phyloP scores from a whole-genome alignment of 2,329 filamentous ascomycete species.

The Exophiala lecanii-corni region DNA sequence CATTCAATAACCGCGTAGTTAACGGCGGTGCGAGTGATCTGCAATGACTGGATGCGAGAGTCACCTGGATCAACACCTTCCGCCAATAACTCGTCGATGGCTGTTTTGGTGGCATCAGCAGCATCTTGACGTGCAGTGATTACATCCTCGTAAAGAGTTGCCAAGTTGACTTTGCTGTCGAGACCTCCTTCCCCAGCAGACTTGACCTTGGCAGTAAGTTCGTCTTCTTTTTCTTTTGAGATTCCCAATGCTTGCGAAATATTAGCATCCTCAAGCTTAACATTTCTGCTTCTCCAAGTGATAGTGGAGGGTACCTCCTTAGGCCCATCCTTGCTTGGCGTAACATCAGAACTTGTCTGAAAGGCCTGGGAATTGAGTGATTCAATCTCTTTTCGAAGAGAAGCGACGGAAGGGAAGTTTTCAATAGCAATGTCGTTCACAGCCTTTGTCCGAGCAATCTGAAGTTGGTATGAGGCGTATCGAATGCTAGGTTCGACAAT shows the following conservation, averaged over 20 bases:
- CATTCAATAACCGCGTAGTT: constrained; percentile 93
- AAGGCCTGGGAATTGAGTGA: constrained; percentile 65
- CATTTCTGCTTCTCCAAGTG: constrained; percentile 78
- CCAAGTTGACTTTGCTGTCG: constrained; percentile 60
- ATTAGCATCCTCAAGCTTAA: constrained; percentile 85
- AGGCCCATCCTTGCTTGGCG: constrained; percentile 43
- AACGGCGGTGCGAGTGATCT: constrained; percentile 86
- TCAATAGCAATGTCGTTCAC: constrained; percentile 73
- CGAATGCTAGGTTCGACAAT: constrained; percentile 90
- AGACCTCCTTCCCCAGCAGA: constrained; percentile 13
- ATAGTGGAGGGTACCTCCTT: constrained; percentile 65
- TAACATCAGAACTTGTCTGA: constrained; percentile 45
- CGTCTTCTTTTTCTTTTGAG: constrained; percentile 54
- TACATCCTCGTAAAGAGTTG: constrained; percentile 84
- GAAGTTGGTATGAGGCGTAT: constrained; percentile 88
- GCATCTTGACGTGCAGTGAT: constrained; percentile 88
- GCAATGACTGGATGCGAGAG: constrained; percentile 81
- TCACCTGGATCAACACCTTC: constrained; percentile 84
- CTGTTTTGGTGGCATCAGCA: constrained; percentile 86
- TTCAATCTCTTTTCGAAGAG: constrained; percentile 64
- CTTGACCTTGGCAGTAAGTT: constrained; percentile 35
- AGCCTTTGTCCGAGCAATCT: constrained; percentile 78
- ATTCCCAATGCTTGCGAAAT: constrained; percentile 79
- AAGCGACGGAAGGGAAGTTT: constrained; percentile 61
- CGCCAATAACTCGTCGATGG: constrained; percentile 80